These are phyloP conservation scores for Aspergillus sp. DNA, from an alignment of 2,329 filamentous ascomycete species.

Conservation along the genomic window DNA sequence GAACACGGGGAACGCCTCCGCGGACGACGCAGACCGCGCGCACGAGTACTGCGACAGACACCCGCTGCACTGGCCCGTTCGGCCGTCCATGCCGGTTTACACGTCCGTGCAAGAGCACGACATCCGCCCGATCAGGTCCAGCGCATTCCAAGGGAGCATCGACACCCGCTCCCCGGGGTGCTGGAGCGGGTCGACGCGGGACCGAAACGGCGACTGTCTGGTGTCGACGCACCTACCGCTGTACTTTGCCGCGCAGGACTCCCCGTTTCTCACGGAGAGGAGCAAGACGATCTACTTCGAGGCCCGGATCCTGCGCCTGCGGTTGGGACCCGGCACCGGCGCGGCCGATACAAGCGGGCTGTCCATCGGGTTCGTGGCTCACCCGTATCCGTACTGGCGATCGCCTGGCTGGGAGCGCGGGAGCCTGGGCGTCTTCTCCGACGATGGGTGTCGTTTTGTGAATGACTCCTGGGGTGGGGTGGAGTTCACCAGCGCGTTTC, in stretches of 20 bases:
- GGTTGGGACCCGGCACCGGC: conserved; percentile 31
- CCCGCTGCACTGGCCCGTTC: conserved; percentile 51
- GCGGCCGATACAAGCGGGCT: conserved; percentile 50
- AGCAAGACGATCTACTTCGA: conserved; percentile 61
- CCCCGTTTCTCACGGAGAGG: conserved; percentile 46
- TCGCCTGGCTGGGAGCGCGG: conserved; percentile 64
- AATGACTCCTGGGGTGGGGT: conserved; percentile 61
- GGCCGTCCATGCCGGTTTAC: conserved; percentile 44
- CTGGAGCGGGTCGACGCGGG: conserved; percentile 47
- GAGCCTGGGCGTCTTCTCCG: conserved; percentile 60
- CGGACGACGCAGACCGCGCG: conserved; percentile 55
- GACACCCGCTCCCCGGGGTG: conserved; percentile 32
- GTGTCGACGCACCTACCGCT: conserved; percentile 56
- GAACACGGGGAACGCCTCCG: conserved; percentile 57
- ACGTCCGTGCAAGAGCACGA: conserved; percentile 44
- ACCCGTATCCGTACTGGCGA: conserved; percentile 62
- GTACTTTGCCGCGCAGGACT: conserved; percentile 54
- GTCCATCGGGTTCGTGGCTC: conserved; percentile 59
- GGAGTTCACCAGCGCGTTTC: conserved; percentile 56
- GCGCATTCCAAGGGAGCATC: conserved; percentile 43
- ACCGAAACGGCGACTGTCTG: conserved; percentile 49
- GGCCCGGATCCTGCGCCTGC: conserved; percentile 49
- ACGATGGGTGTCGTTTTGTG: conserved; percentile 63
- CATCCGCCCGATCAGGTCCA: conserved; percentile 45
- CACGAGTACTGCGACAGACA: conserved; percentile 54